phyloP scores from a whole-genome alignment of 441 rosid species.

The Lepidium campestre region DNA sequence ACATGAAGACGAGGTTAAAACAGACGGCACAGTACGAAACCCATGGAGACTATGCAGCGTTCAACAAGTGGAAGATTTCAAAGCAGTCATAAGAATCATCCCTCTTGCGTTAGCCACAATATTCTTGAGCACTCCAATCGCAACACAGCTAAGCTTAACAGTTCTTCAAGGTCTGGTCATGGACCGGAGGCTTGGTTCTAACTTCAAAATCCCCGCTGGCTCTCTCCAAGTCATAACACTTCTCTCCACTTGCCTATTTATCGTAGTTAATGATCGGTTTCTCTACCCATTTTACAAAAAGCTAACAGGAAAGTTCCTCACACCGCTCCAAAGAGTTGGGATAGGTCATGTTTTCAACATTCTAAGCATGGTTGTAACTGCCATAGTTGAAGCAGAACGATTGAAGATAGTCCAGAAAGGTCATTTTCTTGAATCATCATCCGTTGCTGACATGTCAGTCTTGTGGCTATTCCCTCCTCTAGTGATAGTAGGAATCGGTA shows the following conservation, averaged over 20 bases:
- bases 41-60: conserved; percentile 48
- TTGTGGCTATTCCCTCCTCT: conserved; percentile 54
- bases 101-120: conserved; percentile 38
- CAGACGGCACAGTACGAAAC: conserved; percentile 22
- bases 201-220: conserved; percentile 47
- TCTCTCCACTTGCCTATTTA: conserved; percentile 34
- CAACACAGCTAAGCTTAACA: conserved; percentile 32
- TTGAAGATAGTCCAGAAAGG: conserved; percentile 23
- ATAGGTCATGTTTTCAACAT: conserved; percentile 46
- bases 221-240: conserved; percentile 40
- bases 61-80: conserved; percentile 58
- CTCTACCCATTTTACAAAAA: conserved; percentile 38
- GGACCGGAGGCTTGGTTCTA: conserved; percentile 35
- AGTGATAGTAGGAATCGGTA: conserved; percentile 41
- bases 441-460: conserved; percentile 37
- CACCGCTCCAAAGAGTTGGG: conserved; percentile 45
- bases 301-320: conserved; percentile 24
- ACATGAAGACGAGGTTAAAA: conserved; percentile 22
- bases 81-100: conserved; percentile 40
- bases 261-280: conserved; percentile 35
- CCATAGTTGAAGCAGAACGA: conserved; percentile 46
- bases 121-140: conserved; percentile 34
- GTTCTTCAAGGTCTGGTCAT: conserved; percentile 44
- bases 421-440: background rate
- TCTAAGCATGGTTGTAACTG: conserved; percentile 40